Evolutionary conservation across 2,329 filamentous ascomycete species (phyloP).

Genomic region (Amphichorda felina): DNA sequence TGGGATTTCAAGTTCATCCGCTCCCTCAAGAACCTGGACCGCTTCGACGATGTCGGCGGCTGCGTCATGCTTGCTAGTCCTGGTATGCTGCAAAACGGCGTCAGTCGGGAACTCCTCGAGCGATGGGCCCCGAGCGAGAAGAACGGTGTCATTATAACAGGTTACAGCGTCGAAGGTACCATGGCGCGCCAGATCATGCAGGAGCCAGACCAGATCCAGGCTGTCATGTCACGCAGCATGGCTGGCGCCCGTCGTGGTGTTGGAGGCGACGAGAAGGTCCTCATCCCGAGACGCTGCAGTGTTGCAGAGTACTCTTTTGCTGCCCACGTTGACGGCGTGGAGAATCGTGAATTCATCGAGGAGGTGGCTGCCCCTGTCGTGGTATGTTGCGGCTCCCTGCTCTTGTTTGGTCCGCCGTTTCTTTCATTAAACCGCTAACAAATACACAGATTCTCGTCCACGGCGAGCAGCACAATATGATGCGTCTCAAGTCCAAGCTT

Average conservation of each 20-base stretch:
- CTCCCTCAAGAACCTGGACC: conserved; percentile 81
- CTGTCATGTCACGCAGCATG: conserved; percentile 71
- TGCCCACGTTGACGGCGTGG: conserved; percentile 88
- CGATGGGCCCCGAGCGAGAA: conserved; percentile 92
- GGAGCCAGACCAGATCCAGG: conserved; percentile 88
- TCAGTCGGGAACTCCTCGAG: conserved; percentile 84
- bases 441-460: conserved; percentile 74
- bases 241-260: conserved; percentile 50
- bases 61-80: conserved; percentile 97
- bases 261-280: conserved; percentile 67
- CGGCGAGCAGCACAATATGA: conserved; percentile 97
- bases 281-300: conserved; percentile 86
- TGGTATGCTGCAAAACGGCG: conserved; percentile 96
- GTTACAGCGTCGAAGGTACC: conserved; percentile 95
- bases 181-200: conserved; percentile 96
- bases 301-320: conserved; percentile 94
- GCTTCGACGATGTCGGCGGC: conserved; percentile 89
- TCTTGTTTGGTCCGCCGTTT: not conserved
- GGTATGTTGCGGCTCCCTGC: too few relatives aligned
- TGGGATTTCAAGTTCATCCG: conserved; percentile 97
- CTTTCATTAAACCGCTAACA: not conserved
- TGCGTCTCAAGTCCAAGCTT: conserved; percentile 87
- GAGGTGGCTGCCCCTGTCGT: conserved; percentile 87
- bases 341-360: conserved; percentile 95
- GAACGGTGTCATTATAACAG: conserved; percentile 97